Evolutionary conservation across 768 basidiomycete genomes (phyloP).

Genomic region (Amyloporia xantha): DNA sequence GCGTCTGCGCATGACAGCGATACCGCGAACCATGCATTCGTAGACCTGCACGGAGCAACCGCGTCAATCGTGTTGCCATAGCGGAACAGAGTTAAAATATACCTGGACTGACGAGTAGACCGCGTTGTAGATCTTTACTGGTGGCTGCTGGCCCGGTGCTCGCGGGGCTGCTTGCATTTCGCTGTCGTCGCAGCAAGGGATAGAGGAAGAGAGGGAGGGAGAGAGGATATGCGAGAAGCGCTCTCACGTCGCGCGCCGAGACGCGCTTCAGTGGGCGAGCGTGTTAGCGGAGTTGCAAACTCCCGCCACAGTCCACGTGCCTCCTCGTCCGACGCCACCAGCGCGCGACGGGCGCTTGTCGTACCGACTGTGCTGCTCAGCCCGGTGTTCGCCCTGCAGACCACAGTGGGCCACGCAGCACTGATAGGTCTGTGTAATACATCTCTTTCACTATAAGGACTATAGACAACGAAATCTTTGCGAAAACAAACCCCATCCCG

Average conservation of each 20-base stretch:
- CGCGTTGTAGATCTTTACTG: constrained; percentile 87
- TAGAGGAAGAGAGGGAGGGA: constrained; percentile 4
- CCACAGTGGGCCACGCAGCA: too few relatives aligned
- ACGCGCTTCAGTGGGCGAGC: constrained; percentile 18
- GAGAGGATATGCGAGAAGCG: constrained; percentile 4
- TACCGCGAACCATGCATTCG: constrained; percentile 97
- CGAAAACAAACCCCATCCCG: not conserved
- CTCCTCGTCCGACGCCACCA: constrained; percentile 5
- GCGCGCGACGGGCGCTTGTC: too few relatives aligned
- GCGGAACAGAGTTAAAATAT: constrained; percentile 13
- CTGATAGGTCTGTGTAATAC: too few relatives aligned
- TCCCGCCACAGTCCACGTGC: constrained; percentile 9
- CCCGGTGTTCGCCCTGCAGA: too few relatives aligned
- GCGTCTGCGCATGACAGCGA: constrained; percentile 96
- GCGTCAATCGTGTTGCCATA: constrained; percentile 3
- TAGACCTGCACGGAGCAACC: constrained; percentile 57
- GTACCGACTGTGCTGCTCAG: too few relatives aligned
- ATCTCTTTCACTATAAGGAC: too few relatives aligned
- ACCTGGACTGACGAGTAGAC: constrained; percentile 89
- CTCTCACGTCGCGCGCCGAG: constrained; percentile 21
- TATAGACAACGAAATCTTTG: too few relatives aligned
- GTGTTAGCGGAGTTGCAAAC: constrained; percentile 17
- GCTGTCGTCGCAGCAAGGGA: constrained; percentile 14
- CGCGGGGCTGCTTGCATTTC: constrained; percentile 25
- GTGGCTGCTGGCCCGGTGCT: constrained; percentile 29